These are phyloP conservation scores for Pecoramyces ruminantium DNA, from an alignment of 192 early-diverging fungal species.

Conservation along the genomic window DNA sequence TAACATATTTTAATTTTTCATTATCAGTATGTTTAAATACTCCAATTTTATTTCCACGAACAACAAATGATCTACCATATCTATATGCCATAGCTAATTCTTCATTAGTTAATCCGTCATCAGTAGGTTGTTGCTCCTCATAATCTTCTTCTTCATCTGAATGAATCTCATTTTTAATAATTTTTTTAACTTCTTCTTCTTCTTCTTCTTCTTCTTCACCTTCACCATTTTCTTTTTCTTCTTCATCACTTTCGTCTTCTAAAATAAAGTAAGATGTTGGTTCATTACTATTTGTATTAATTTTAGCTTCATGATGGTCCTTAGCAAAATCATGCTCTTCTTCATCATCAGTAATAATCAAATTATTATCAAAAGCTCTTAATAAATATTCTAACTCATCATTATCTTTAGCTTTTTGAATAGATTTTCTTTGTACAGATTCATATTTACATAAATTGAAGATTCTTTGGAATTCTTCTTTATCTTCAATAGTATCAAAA, in stretches of 20 bases:
- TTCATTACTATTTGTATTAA: conserved; percentile 7
- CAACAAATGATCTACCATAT: conserved; percentile 73
- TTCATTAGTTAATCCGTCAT: conserved; percentile 1
- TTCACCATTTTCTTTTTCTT: conserved; percentile 14
- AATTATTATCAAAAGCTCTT: conserved; percentile 10
- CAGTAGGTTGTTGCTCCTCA: conserved; percentile 4
- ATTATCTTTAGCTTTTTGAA: background rate
- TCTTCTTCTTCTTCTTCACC: conserved; percentile 28
- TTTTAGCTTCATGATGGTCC: conserved; percentile 9
- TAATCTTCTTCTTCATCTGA: background rate
- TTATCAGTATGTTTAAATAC: conserved; percentile 61
- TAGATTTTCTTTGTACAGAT: background rate
- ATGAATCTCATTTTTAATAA: conserved; percentile 7
- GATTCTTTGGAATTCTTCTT: background rate
- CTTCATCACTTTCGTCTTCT: conserved; percentile 13
- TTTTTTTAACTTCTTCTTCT: conserved; percentile 16
- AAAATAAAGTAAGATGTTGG: background rate
- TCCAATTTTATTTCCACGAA: conserved; percentile 75
- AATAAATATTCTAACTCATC: conserved; percentile 5
- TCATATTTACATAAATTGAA: background rate
- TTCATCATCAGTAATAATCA: conserved; percentile 2
- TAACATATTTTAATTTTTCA: conserved; percentile 55
- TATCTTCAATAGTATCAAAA: background rate
- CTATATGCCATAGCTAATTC: conserved; percentile 70
- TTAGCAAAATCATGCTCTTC: conserved; percentile 5